These are phyloP conservation scores for Rhizopogon sp. DNA, from an alignment of 768 basidiomycete genomes.

Conservation along the genomic window DNA sequence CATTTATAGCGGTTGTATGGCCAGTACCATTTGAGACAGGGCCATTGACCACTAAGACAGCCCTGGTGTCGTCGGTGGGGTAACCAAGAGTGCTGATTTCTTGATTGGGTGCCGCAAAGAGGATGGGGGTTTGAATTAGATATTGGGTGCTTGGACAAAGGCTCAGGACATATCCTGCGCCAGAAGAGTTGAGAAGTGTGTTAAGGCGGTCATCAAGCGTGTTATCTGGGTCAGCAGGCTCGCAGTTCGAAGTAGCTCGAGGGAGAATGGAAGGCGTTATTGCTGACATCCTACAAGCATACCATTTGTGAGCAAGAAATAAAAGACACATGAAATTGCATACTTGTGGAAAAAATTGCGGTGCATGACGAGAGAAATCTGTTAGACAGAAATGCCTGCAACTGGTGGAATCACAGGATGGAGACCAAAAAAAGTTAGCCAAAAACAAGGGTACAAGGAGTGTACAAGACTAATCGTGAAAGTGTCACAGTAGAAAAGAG, in stretches of 20 bases:
- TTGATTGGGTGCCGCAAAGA: slow-evolving; percentile 62
- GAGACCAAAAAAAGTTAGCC: background rate
- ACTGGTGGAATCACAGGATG: background rate
- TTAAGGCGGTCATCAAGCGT: slow-evolving; percentile 64
- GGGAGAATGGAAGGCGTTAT: slow-evolving; percentile 1
- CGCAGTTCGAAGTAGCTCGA: slow-evolving; percentile 16
- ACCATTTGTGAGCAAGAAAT: background rate
- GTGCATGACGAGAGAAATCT: slow-evolving; percentile 11
- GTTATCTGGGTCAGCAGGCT: slow-evolving; percentile 51
- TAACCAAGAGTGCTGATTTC: slow-evolving; percentile 82
- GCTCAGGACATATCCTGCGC: slow-evolving; percentile 57
- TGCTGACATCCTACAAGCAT: background rate
- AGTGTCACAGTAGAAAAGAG: background rate
- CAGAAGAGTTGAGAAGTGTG: slow-evolving; percentile 56
- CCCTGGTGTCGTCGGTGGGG: slow-evolving; percentile 62
- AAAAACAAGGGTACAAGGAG: background rate
- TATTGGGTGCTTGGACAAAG: slow-evolving; percentile 66
- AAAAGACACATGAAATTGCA: background rate
- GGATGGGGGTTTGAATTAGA: slow-evolving; percentile 57
- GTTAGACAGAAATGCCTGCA: background rate
- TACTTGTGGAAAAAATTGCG: slow-evolving; percentile 7
- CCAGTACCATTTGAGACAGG: slow-evolving; percentile 49
- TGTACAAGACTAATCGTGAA: background rate
- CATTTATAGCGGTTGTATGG: slow-evolving; percentile 71
- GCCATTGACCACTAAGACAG: slow-evolving; percentile 66